Base-by-base conservation (phyloP, 768 basidiomycete genomes). In the Macrolepiota fuliginosa region DNA sequence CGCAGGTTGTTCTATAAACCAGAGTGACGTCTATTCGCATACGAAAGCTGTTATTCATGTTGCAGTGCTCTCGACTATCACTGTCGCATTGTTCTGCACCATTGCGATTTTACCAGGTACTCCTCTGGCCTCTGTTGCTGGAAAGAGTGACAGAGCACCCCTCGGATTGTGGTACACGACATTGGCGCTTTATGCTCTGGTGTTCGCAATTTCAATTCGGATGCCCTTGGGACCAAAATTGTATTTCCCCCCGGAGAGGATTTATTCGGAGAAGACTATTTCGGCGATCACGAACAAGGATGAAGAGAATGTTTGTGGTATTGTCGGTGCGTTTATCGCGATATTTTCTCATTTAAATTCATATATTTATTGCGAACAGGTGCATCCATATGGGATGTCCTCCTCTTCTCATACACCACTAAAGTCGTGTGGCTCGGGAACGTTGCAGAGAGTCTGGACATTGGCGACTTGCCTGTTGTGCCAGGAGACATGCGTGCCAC, bases 351-450 rank as follows among this genome's bases (percentile, higher is more conserved):
- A 15, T n/a, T 29, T 25, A 36, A 17, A 29, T 39, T 19, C 64
- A 49, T 29, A n/a, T 6, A 49, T 49, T 22, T 19, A 45, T 22
- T 24, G 11, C 12, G 24, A 10, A 61, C 68, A 81, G 88, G 80
- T 60, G 79, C 85, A 24, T 88, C 87, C 4, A 75, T 81, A 0
- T 84, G 81, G 79, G 83, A 82, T 59, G 75, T 77, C 54, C 73
- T 97, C 4, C 74, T 94, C n/a, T 97, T 97, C 73, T 86, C 86
- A 15, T 95, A 94, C 71, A 92, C 90, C 39, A 95, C 93, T 0
- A 87, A 89, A 63, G 91, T 97, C 13, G 85, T 96, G 58, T 86
- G 87, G 83, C 85, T 94, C 45, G 94, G 93, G 2, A 86, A 92
- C 73, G 79, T 78, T 1, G 79, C 89, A 1, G 80, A 83, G 59